Percentiles rank a stretch among this genome's conserved stretches.
Conservation (phyloP, 805 yeast species). For the Helenozyma rhizophorensis region DNA sequence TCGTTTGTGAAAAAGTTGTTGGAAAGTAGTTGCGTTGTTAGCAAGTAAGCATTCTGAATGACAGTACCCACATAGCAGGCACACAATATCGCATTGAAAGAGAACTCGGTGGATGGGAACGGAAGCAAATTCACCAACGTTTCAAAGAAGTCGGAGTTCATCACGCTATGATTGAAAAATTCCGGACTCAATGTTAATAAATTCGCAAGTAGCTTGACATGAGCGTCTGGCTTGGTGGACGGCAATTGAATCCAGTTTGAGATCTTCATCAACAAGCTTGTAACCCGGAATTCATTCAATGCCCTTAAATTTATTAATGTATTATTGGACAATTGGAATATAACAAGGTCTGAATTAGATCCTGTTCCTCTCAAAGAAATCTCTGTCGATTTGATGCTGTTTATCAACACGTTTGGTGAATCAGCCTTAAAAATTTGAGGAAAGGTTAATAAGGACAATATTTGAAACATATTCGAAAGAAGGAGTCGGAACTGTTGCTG, state of each 20-base stretch:
- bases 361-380: conserved; percentile 54
- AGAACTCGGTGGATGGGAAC: conserved; percentile 40
- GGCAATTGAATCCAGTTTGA: conserved; percentile 32
- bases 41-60: conserved; percentile 39
- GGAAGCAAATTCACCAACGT: conserved; percentile 47
- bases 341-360: conserved; percentile 38
- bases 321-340: conserved; percentile 60
- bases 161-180: conserved; percentile 28
- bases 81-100: conserved; percentile 44
- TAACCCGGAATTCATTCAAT: conserved; percentile 34
- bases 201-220: conserved; percentile 30
- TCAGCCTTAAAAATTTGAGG: conserved; percentile 36
- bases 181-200: conserved; percentile 31
- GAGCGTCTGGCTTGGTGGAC: conserved; percentile 24
- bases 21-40: conserved; percentile 23
- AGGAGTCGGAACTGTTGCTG: conserved; percentile 26
- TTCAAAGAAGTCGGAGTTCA: conserved; percentile 50
- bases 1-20: conserved; percentile 22
- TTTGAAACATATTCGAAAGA: conserved; percentile 32
- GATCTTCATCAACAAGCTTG: conserved; percentile 31
- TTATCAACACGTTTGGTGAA: conserved; percentile 39
- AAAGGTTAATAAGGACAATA: conserved; percentile 31
- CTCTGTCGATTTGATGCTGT: conserved; percentile 62
- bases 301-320: conserved; percentile 55
- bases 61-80: conserved; percentile 49